Evolutionary conservation across 2,329 filamentous ascomycete species (phyloP).

Genomic region (Venturia asperata): DNA sequence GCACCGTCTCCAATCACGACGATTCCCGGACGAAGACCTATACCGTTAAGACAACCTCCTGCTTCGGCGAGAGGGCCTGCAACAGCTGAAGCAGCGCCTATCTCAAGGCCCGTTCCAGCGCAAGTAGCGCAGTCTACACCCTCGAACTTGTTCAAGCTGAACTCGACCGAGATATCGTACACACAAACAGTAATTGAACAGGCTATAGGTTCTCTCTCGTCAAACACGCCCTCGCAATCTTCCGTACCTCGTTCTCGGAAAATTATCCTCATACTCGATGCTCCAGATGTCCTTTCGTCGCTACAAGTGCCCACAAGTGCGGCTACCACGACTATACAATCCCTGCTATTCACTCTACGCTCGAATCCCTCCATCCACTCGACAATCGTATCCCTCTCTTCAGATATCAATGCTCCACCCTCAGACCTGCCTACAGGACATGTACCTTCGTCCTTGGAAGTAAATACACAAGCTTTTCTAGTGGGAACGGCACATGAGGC

Average conservation of each 20-base stretch:
- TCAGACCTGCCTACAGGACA: conserved; percentile 52
- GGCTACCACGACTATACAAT: conserved; percentile 22
- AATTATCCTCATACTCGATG: conserved; percentile 40
- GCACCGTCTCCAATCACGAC: not conserved
- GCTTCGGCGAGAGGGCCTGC: not conserved
- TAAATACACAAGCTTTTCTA: conserved; percentile 62
- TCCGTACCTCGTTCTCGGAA: conserved; percentile 22
- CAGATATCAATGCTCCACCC: conserved; percentile 47
- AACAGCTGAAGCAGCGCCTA: not conserved
- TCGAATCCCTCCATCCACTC: conserved; percentile 52
- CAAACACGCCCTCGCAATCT: conserved; percentile 9
- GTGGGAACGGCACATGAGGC: conserved; percentile 69
- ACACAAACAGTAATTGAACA: conserved; percentile 26
- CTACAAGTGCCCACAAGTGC: conserved; percentile 22
- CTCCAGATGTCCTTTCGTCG: conserved; percentile 38
- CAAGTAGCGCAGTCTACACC: conserved; percentile 13
- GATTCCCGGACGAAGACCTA: conserved; percentile 5
- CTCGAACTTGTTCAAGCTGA: conserved; percentile 24
- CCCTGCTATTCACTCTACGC: conserved; percentile 9
- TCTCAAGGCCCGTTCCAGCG: not conserved
- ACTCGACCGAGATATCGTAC: conserved; percentile 26
- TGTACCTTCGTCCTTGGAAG: conserved; percentile 53
- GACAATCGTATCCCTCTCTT: conserved; percentile 60
- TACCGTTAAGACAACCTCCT: conserved; percentile 9
- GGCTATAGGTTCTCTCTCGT: conserved; percentile 25